Base-by-base conservation (phyloP, 768 basidiomycete species). In the Boletellus sp. region DNA sequence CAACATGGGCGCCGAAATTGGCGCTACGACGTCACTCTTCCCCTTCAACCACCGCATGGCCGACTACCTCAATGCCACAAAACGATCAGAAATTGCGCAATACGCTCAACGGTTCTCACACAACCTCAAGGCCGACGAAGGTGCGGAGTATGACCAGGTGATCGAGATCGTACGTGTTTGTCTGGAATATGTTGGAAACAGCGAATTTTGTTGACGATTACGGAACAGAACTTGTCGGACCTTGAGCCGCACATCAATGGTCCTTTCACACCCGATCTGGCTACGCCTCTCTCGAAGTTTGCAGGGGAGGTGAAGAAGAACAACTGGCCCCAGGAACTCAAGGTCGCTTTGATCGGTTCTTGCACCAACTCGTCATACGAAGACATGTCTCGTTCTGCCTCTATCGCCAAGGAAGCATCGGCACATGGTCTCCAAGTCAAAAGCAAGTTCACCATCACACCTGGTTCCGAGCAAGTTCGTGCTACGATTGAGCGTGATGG, bases 331-430 rank as follows among this genome's bases (percentile, higher is more conserved):
- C 78, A 86, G 48, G 94, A 99, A 69, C 84, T 99, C 75, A 93
- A 90, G 76, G 96, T 98, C 62, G 92, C 84, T 53, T 85, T 99
- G 51, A 98, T 99, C 69, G 96, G 96, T 45, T 98, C 96, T 41
- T 99, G 96, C 85, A 98, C 96, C 69, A 99, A 99, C 83, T 98
- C 96, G 41, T 98, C 96, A 31, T 99, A 99, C 68, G 96, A 99
- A 75, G 96, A 99, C 74, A 96, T 98, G 95, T 88, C 93, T 33
- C 93, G 96, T 67, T 90, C 95, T 34, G 95, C 93, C 24, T 88
- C 88, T 39, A 96, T 99, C 66, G 93, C 90, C 58, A 80, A 79
- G 61, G 85, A 99, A 70, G 96, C 96, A 52, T 72, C 84, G 44
- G 77, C 77, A 6, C 95, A 95, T 65, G 96, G 96, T 59, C 79